phyloP scores from a whole-genome alignment of 2,329 filamentous ascomycete species.

The Onygena corvina region DNA sequence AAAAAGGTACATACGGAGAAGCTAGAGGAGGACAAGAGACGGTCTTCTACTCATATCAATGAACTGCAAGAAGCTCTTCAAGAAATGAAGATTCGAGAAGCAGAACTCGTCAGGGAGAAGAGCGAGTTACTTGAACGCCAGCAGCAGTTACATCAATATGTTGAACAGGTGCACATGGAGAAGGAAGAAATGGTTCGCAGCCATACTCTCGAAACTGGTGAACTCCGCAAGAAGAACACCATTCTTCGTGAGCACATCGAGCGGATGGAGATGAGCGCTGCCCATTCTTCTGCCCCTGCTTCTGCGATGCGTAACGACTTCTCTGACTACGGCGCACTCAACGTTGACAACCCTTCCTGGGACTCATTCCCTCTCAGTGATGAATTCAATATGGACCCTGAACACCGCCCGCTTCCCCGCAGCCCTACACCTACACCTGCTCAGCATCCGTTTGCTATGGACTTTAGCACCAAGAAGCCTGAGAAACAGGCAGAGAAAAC shows the following conservation, averaged over 20 bases:
- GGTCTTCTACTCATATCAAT: constrained; percentile 62
- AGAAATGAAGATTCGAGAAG: constrained; percentile 52
- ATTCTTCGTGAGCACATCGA: constrained; percentile 58
- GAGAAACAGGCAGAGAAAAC: constrained; percentile 26
- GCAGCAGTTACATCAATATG: constrained; percentile 60
- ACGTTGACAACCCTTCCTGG: constrained; percentile 66
- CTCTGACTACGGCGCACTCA: constrained; percentile 69
- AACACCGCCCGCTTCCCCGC: constrained; percentile 25
- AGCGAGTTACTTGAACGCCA: constrained; percentile 57
- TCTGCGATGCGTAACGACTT: constrained; percentile 55
- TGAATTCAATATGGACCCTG: constrained; percentile 39
- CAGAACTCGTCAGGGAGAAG: constrained; percentile 43
- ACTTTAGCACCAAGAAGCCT: constrained; percentile 30
- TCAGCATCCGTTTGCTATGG: constrained; percentile 29
- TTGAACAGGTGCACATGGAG: constrained; percentile 66
- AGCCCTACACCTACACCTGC: constrained; percentile 19
- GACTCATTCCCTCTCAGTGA: constrained; percentile 68
- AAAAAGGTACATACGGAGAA: constrained; percentile 98
- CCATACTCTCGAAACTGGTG: constrained; percentile 81
- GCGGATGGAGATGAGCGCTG: constrained; percentile 32
- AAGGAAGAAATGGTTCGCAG: constrained; percentile 82
- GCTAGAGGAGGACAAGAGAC: constrained; percentile 93
- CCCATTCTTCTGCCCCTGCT: constrained; percentile 33
- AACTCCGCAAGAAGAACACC: constrained; percentile 83
- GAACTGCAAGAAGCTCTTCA: constrained; percentile 67